Conservation (phyloP, 306 rosid species). For the Castanea sativa region DNA sequence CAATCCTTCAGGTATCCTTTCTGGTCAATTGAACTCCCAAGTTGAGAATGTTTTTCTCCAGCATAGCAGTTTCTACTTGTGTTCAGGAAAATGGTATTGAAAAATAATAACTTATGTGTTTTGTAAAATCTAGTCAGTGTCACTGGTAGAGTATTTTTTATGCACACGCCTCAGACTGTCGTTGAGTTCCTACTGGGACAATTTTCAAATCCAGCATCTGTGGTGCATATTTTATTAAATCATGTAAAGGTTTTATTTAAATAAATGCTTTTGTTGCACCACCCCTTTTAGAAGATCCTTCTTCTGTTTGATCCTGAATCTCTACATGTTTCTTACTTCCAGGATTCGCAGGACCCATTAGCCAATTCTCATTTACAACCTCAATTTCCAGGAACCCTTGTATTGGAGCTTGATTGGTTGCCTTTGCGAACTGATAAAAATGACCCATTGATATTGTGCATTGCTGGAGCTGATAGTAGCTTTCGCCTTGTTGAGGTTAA, state of each 20-base stretch:
- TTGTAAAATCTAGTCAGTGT: background rate
- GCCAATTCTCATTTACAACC: conserved; percentile 94
- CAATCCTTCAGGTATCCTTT: too few relatives aligned
- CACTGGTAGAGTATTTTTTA: background rate
- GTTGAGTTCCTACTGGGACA: background rate
- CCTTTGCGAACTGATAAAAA: conserved; percentile 79
- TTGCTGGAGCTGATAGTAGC: conserved; percentile 98
- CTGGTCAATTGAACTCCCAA: too few relatives aligned
- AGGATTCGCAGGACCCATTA: conserved; percentile 93
- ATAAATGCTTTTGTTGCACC: background rate
- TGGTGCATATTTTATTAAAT: background rate
- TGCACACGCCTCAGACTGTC: background rate
- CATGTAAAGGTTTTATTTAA: background rate
- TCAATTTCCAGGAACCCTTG: conserved; percentile 90
- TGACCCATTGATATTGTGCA: conserved; percentile 89
- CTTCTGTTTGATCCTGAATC: background rate
- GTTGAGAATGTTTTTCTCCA: too few relatives aligned
- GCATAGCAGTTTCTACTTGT: too few relatives aligned
- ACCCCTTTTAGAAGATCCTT: background rate
- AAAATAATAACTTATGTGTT: background rate
- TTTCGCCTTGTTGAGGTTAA: conserved; percentile 83
- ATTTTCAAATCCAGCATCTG: background rate
- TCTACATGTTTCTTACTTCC: conserved; percentile 22
- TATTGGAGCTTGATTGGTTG: conserved; percentile 97
- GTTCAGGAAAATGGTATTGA: too few relatives aligned